Conservation (phyloP, 169 alveolate genomes). For the Cryptosporidium bovis region DNA sequence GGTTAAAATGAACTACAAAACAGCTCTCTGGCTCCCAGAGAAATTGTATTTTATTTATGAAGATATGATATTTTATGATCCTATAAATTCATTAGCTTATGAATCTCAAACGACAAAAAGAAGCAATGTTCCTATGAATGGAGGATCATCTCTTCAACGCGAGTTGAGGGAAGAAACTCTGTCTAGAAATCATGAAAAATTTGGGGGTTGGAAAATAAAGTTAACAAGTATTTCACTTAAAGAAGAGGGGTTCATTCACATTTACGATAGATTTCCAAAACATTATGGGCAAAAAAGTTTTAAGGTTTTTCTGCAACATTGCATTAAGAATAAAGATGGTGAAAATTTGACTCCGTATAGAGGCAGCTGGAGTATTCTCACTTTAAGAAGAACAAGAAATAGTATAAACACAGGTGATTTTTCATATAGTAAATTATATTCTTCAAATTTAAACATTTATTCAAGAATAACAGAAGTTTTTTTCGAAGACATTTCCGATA, state of each 20-base stretch:
- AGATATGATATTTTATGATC: conserved; percentile 34
- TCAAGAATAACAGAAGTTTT: conserved; percentile 61
- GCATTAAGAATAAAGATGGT: conserved; percentile 11
- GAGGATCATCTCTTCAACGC: background rate
- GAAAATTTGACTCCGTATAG: conserved; percentile 15
- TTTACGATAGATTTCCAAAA: conserved; percentile 35
- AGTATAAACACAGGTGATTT: background rate
- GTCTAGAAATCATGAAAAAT: background rate
- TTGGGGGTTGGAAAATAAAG: conserved; percentile 30
- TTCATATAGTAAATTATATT: background rate
- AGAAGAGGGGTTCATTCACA: conserved; percentile 24
- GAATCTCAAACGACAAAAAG: background rate
- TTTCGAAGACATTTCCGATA: background rate
- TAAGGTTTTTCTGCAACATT: conserved; percentile 13
- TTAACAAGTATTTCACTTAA: background rate
- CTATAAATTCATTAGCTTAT: background rate
- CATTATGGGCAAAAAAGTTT: background rate
- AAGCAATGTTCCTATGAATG: background rate
- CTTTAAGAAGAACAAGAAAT: background rate
- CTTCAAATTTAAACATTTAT: conserved; percentile 12
- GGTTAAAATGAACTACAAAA: background rate
- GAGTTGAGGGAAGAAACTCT: background rate
- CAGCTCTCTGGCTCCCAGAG: background rate
- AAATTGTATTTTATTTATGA: conserved; percentile 26
- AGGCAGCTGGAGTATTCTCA: conserved; percentile 30